These are phyloP conservation scores for Peterozyma toletana DNA, from an alignment of 805 yeast genomes.

Conservation along the genomic window DNA sequence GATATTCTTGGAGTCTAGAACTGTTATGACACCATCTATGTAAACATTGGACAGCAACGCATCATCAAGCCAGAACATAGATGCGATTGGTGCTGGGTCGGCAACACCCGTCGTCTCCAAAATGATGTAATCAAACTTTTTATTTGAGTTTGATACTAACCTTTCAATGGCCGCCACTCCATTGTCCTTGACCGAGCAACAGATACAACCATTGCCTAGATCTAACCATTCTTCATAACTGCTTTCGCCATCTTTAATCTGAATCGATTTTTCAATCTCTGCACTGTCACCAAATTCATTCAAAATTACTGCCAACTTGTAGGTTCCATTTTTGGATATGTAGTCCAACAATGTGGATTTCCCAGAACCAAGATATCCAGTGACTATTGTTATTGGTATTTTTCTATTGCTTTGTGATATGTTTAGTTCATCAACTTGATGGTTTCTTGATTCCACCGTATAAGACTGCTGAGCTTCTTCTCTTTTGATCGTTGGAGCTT, in stretches of 20 bases:
- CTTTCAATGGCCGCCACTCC: constrained; percentile 94
- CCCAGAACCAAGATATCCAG: constrained; percentile 95
- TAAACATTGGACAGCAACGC: constrained; percentile 78
- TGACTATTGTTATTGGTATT: constrained; percentile 87
- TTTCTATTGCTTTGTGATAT: constrained; percentile 21
- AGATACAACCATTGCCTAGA: constrained; percentile 91
- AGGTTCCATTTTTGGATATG: constrained; percentile 63
- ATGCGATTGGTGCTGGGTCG: constrained; percentile 95
- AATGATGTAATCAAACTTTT: constrained; percentile 80
- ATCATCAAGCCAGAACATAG: constrained; percentile 96
- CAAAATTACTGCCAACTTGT: constrained; percentile 79
- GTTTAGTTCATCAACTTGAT: too few relatives aligned
- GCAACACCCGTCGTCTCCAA: constrained; percentile 95
- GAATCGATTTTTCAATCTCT: constrained; percentile 81
- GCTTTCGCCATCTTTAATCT: constrained; percentile 47
- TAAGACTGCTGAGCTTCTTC: too few relatives aligned
- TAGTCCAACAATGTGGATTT: constrained; percentile 78
- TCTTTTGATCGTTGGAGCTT: not conserved
- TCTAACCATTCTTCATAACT: constrained; percentile 92
- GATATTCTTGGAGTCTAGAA: constrained; percentile 70
- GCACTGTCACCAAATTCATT: constrained; percentile 91
- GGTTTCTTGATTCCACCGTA: too few relatives aligned
- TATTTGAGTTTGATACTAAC: constrained; percentile 63
- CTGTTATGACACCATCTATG: constrained; percentile 88
- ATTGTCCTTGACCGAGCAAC: constrained; percentile 92